phyloP scores from a whole-genome alignment of 2,329 filamentous ascomycete species.

The Bipolaris cookei region DNA sequence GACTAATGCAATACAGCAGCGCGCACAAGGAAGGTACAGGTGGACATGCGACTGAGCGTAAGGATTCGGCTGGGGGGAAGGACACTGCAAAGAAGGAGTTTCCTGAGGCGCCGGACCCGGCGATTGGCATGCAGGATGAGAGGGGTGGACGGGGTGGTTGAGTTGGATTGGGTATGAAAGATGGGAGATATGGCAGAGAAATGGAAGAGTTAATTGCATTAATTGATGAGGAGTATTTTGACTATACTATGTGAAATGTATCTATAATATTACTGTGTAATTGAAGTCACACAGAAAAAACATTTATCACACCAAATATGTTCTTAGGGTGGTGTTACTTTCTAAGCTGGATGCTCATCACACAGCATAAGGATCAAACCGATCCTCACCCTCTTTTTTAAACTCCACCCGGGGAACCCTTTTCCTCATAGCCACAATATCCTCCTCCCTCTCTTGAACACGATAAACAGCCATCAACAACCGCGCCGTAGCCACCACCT shows the following conservation, averaged over 20 bases:
- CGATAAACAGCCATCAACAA: neutral
- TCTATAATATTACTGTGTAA: too few relatives aligned
- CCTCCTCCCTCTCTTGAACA: neutral
- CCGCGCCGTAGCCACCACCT: neutral
- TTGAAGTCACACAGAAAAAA: too few relatives aligned
- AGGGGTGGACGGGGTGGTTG: conserved; percentile 54
- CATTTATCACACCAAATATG: too few relatives aligned
- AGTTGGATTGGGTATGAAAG: neutral
- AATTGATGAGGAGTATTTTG: neutral
- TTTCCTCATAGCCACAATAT: neutral
- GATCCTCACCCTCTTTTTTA: neutral
- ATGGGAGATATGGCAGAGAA: neutral
- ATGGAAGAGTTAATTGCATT: too few relatives aligned
- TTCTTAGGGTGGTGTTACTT: too few relatives aligned
- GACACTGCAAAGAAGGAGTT: conserved; percentile 55
- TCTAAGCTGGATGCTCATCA: neutral
- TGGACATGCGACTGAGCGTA: conserved; percentile 50
- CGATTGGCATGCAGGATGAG: conserved; percentile 60
- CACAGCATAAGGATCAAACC: neutral
- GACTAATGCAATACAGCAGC: conserved; percentile 23
- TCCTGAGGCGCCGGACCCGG: conserved; percentile 55
- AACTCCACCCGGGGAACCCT: neutral
- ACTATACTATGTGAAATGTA: too few relatives aligned
- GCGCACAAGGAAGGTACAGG: conserved; percentile 41
- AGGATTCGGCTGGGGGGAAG: conserved; percentile 47